Conservation (phyloP, 257 asterid genomes). For the Ajuga chamaepitys region DNA sequence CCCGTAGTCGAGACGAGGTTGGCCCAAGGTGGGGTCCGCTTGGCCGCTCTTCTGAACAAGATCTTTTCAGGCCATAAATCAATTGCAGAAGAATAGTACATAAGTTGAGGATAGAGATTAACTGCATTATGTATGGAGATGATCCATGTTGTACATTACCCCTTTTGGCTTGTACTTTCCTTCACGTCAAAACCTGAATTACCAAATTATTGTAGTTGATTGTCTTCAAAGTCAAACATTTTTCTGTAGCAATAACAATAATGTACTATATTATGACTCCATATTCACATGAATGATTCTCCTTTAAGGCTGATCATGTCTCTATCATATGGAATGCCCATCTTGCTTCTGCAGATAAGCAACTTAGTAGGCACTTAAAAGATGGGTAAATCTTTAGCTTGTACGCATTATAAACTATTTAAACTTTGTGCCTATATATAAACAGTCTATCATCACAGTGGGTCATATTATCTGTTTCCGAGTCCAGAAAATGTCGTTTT, state of each 20-base stretch:
- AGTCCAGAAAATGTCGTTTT: conserved; percentile 15
- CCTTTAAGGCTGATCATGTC: background rate
- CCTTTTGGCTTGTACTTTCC: conserved; percentile 20
- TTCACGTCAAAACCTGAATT: conserved; percentile 25
- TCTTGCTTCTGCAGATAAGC: conserved; percentile 26
- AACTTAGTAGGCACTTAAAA: conserved; percentile 23
- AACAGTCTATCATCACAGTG: conserved; percentile 5
- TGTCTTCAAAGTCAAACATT: conserved; percentile 27
- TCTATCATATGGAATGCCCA: conserved; percentile 12
- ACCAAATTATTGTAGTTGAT: conserved; percentile 15
- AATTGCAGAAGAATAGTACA: conserved; percentile 41
- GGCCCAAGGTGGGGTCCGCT: conserved; percentile 73
- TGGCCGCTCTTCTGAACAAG: conserved; percentile 77
- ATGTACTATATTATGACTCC: background rate
- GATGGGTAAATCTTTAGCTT: conserved; percentile 27
- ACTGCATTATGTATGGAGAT: background rate
- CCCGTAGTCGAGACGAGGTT: conserved; percentile 79
- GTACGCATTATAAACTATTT: conserved; percentile 38
- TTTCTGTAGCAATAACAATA: conserved; percentile 10
- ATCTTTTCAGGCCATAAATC: conserved; percentile 38
- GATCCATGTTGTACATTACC: conserved; percentile 6
- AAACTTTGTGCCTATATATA: conserved; percentile 16
- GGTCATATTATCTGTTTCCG: conserved; percentile 1
- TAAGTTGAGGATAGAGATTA: conserved; percentile 12
- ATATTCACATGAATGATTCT: background rate